These are phyloP conservation scores for Claviceps digitariae DNA, from an alignment of 2,329 filamentous ascomycete genomes.

Conservation along the genomic window DNA sequence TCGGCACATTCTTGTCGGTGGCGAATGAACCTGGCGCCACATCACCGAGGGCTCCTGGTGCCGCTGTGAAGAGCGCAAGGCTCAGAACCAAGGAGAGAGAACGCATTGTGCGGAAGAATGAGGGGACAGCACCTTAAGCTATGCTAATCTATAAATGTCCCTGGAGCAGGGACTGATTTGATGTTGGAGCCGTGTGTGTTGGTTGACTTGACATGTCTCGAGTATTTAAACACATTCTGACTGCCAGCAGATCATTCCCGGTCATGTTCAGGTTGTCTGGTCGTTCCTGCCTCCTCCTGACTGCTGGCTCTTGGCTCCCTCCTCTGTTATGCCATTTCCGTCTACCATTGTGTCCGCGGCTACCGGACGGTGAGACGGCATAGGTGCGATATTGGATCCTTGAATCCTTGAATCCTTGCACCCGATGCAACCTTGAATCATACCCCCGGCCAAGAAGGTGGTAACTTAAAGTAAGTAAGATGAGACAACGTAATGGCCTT, in stretches of 20 bases:
- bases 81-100: background rate
- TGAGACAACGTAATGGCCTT: background rate
- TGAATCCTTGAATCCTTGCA: background rate
- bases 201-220: too few relatives aligned
- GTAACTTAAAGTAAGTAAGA: background rate
- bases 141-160: background rate
- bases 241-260: too few relatives aligned
- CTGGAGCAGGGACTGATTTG: too few relatives aligned
- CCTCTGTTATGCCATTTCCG: too few relatives aligned
- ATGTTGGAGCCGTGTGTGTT: too few relatives aligned
- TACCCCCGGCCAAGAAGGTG: background rate
- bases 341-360: too few relatives aligned
- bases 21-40: background rate
- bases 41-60: background rate
- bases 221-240: too few relatives aligned
- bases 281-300: too few relatives aligned
- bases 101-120: background rate
- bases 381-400: background rate
- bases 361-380: background rate
- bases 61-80: background rate
- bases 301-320: too few relatives aligned
- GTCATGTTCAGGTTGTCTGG: too few relatives aligned
- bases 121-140: background rate
- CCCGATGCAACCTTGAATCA: background rate
- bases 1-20: background rate